Conservation (phyloP, 345 rosid species). For the Euclidium syriacum region DNA sequence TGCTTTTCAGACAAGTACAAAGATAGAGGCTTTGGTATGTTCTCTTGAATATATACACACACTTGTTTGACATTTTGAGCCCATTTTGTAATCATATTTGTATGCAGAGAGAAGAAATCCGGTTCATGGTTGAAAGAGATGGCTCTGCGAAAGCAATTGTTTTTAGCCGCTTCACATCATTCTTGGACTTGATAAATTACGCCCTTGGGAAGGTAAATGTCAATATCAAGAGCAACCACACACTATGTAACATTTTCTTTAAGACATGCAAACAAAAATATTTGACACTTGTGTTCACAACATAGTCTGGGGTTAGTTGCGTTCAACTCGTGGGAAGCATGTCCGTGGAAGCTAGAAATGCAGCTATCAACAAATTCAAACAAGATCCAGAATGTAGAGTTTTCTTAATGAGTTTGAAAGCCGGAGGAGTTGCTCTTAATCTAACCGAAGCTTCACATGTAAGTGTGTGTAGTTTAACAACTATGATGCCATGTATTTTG, state of each 20-base stretch:
- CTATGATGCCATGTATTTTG: too few species aligned
- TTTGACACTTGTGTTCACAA: constrained; percentile 26
- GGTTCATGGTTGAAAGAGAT: constrained; percentile 90
- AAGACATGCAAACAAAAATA: too few species aligned
- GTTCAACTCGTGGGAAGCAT: constrained; percentile 92
- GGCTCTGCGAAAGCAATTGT: constrained; percentile 97
- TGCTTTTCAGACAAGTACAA: constrained; percentile 94
- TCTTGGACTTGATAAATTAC: constrained; percentile 85
- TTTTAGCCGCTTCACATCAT: constrained; percentile 96
- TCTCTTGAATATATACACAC: neutral
- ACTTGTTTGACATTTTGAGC: constrained; percentile 1
- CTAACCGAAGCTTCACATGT: constrained; percentile 98
- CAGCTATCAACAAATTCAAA: constrained; percentile 74
- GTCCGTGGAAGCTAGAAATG: constrained; percentile 72
- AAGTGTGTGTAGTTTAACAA: too few species aligned
- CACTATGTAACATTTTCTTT: too few species aligned
- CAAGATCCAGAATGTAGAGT: constrained; percentile 89
- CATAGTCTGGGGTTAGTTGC: constrained; percentile 74
- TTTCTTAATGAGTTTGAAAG: constrained; percentile 90
- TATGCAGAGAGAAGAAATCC: constrained; percentile 88
- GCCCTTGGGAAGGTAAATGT: constrained; percentile 86
- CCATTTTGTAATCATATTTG: constrained; percentile 17
- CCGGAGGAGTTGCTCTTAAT: constrained; percentile 95
- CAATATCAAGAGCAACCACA: neutral
- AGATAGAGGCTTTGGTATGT: constrained; percentile 95